Base-by-base conservation (phyloP, 768 basidiomycete genomes). In the Calvatia gigantea region DNA sequence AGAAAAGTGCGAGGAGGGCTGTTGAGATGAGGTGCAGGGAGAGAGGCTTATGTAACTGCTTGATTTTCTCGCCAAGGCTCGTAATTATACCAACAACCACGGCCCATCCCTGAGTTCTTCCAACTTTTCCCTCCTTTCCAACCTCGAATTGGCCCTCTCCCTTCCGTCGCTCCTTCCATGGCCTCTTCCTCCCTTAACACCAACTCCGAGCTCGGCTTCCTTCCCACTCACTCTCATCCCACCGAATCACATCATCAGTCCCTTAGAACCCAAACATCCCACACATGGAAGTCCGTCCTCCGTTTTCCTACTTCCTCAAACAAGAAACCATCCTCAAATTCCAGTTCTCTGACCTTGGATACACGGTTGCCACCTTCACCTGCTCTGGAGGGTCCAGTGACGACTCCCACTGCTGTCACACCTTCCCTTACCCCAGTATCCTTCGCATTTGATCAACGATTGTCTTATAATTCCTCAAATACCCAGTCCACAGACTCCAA, bases 381-480 rank as follows among this genome's bases (percentile, higher is more conserved):
- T 23, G 54, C 67, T 31, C 71, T 65, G 51, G 72, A 65, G 54
- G 66, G 68, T 58, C 64, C 56, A 47, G 52, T 69, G 21, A 71
- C 63, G 64, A 74, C 74, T n/a, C 74, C 76, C 46, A 65, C 74
- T 44, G 74, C 76, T 19, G 69, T 80, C 12, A 78, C 75, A 51
- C 67, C 80, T 35, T 74, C 82, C 1, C 73, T 83, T 53, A 77
- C 81, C 4, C 85, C 84, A 7, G 73, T 74, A 17, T 81, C 84
- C n/a, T 73, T 77, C 45, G 67, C 73, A 32, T 81, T 82, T 28
- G 83, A 84, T 71, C 80, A 81, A 52, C 81, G 89, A 51, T 87
- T 82, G 29, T 92, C 91, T 9, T 88, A 82, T 71, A 89, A 86
- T 65, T 91, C 89, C 12, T 90, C 87, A 43, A 82, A 84, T 60